These are phyloP conservation scores for Phascolomyces articulosus DNA, from an alignment of 371 early-diverging fungal species.

Conservation along the genomic window DNA sequence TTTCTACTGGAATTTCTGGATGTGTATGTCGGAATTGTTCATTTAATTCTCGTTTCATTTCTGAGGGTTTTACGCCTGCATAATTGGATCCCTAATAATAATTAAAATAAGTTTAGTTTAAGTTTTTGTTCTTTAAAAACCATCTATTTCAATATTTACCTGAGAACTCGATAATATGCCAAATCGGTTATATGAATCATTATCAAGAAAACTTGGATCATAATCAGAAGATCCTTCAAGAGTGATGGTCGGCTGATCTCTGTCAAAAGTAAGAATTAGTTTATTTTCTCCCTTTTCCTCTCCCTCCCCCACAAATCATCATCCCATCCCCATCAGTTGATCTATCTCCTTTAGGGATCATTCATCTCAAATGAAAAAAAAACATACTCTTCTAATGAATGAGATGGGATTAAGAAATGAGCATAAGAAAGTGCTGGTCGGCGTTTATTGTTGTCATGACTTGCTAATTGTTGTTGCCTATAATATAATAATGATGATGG, in stretches of 20 bases:
- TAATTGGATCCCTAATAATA: conserved; percentile 1
- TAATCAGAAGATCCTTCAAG: conserved; percentile 28
- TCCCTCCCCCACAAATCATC: too few species aligned
- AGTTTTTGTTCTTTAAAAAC: not conserved
- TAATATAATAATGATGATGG: not conserved
- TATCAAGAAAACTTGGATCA: conserved; percentile 65
- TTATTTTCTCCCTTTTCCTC: not conserved
- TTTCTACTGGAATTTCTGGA: conserved; percentile 70
- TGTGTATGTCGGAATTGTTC: conserved; percentile 79
- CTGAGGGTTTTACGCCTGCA: conserved; percentile 46
- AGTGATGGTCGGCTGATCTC: not conserved
- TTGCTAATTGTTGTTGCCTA: conserved; percentile 50
- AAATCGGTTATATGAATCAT: conserved; percentile 50
- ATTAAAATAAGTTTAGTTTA: not conserved
- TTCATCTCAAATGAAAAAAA: too few species aligned
- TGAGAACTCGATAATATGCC: conserved; percentile 34
- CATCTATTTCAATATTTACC: conserved; percentile 29
- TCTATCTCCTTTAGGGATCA: too few species aligned
- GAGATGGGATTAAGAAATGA: conserved; percentile 41
- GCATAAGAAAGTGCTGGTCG: conserved; percentile 49
- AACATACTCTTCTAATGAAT: conserved; percentile 37
- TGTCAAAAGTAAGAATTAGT: not conserved
- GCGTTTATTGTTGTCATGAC: conserved; percentile 33
- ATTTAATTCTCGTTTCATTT: conserved; percentile 69
- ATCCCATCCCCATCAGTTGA: too few species aligned